Percentiles rank a stretch among this genome's conserved stretches.
These are phyloP conservation scores for Phyllachora maydis DNA, from an alignment of 2,329 filamentous ascomycete genomes.

Conservation along the genomic window DNA sequence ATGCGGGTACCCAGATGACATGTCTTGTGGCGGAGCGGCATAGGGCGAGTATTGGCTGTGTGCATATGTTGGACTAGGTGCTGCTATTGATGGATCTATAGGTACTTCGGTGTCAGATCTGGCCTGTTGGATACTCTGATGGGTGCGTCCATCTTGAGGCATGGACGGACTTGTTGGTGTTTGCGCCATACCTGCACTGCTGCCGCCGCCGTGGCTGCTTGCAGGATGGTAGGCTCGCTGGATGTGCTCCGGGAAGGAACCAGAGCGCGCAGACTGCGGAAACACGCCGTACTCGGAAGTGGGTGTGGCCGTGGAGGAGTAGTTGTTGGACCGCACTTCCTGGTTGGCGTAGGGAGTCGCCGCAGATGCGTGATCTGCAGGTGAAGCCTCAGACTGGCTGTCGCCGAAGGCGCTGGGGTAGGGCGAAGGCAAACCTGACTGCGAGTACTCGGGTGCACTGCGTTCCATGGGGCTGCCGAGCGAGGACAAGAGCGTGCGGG, in stretches of 20 bases:
- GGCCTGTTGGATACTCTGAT: conserved; percentile 49
- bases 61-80: conserved; percentile 79
- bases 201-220: conserved; percentile 50
- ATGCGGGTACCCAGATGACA: conserved; percentile 58
- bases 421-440: conserved; percentile 70
- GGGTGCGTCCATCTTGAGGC: conserved; percentile 62
- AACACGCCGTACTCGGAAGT: conserved; percentile 77
- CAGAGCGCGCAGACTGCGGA: conserved; percentile 55
- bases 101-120: conserved; percentile 94
- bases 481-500: conserved; percentile 3
- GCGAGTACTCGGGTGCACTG: conserved; percentile 55
- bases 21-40: conserved; percentile 61
- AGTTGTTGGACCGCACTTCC: conserved; percentile 53
- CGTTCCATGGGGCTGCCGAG: conserved; percentile 21
- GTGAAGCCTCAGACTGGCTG: conserved; percentile 65
- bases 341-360: conserved; percentile 70
- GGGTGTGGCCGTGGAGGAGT: conserved; percentile 62
- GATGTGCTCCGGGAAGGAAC: conserved; percentile 73
- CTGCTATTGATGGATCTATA: conserved; percentile 97
- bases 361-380: conserved; percentile 84
- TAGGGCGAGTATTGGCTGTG: conserved; percentile 76
- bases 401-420: conserved; percentile 44
- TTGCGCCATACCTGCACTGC: conserved; percentile 87
- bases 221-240: conserved; percentile 68
- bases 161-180: conserved; percentile 91